A percentile compares a stretch with the other conserved stretches of the same genome.
Evolutionary conservation across 2,329 filamentous ascomycete species (phyloP).

Genomic region (Aspergillus glaucus): DNA sequence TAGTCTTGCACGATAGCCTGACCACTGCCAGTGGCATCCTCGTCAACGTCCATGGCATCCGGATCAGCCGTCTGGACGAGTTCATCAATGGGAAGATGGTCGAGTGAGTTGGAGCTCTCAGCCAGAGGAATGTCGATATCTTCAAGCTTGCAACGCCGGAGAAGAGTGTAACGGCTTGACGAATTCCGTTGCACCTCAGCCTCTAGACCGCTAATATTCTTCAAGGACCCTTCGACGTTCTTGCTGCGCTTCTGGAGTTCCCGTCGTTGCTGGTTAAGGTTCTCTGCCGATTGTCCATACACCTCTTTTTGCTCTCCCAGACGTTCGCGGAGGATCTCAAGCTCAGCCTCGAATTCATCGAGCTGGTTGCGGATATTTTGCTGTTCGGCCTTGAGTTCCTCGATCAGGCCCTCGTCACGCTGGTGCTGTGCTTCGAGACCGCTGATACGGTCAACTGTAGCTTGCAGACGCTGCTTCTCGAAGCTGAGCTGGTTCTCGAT

Average conservation of each 20-base stretch:
- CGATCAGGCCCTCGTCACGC: constrained; percentile 62
- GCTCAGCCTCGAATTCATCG: constrained; percentile 65
- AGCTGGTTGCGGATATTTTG: constrained; percentile 66
- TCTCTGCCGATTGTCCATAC: constrained; percentile 63
- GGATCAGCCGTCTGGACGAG: constrained; percentile 65
- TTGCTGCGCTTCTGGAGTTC: constrained; percentile 80
- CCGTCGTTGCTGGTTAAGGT: constrained; percentile 68
- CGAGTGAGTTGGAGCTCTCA: constrained; percentile 63
- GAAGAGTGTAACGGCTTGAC: constrained; percentile 72
- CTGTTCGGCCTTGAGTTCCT: constrained; percentile 65
- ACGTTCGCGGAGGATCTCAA: constrained; percentile 67
- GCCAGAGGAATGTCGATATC: constrained; percentile 80
- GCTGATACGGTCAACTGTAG: constrained; percentile 63
- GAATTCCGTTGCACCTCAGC: constrained; percentile 79
- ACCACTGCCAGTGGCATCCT: constrained; percentile 47
- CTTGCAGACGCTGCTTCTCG: constrained; percentile 65
- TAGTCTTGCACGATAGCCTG: constrained; percentile 67
- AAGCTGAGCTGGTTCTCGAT: constrained; percentile 57
- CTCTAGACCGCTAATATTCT: constrained; percentile 72
- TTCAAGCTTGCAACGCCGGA: constrained; percentile 87
- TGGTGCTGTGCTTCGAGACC: constrained; percentile 61
- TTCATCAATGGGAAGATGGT: constrained; percentile 82
- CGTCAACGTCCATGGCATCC: constrained; percentile 90
- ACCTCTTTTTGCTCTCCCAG: constrained; percentile 63
- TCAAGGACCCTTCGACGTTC: constrained; percentile 69